phyloP scores from a whole-genome alignment of 768 basidiomycete genomes.

The Fomitopsis pulvina region DNA sequence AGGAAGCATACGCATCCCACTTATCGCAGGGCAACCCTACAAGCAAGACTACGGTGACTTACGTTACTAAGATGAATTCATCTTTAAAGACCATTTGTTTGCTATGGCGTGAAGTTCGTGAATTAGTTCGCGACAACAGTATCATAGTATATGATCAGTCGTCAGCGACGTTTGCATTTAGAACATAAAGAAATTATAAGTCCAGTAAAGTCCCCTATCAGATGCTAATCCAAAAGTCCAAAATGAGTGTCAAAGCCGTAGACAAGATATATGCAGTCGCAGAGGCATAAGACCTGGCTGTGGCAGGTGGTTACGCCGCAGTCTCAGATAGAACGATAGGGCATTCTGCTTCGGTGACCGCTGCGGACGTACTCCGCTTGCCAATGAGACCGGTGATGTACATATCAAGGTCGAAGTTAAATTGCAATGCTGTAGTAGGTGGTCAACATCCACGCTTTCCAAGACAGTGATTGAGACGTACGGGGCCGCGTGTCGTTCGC shows the following conservation, averaged over 20 bases:
- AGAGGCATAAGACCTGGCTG: not conserved
- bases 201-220: constrained; percentile 1
- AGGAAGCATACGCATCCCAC: not conserved
- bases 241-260: not conserved
- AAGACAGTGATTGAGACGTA: constrained; percentile 30
- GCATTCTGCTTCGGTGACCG: constrained; percentile 54
- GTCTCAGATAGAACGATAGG: constrained; percentile 60
- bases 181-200: not conserved
- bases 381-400: constrained; percentile 61
- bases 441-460: not conserved
- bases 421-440: constrained; percentile 38
- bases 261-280: not conserved
- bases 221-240: constrained; percentile 1
- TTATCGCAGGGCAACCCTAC: no score
- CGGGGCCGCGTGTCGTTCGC: constrained; percentile 48
- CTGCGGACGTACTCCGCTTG: constrained; percentile 45
- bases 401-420: constrained; percentile 62
- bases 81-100: no score
- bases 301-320: constrained; percentile 32
- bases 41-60: no score
- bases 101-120: not conserved
- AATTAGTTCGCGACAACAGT: not conserved
- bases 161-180: not conserved
- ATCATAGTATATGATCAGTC: constrained; percentile 10
- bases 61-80: no score